Conservation (phyloP, 306 rosid species). For the Rosa multiflora region DNA sequence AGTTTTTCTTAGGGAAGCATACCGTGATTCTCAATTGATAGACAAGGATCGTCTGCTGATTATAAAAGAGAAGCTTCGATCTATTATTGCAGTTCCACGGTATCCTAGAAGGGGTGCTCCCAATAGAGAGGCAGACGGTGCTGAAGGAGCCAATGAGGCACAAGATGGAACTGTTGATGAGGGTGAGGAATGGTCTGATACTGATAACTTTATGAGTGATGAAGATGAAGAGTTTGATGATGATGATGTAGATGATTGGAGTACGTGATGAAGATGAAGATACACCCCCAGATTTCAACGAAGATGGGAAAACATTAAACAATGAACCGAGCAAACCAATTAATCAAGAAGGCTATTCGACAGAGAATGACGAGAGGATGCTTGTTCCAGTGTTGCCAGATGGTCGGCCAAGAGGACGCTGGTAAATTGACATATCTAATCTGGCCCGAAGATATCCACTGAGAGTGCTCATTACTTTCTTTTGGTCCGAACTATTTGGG, state of each 20-base stretch:
- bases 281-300: conserved; percentile 63
- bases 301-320: conserved; percentile 42
- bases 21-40: conserved; percentile 67
- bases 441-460: conserved; percentile 5
- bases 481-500: conserved; percentile 21
- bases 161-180: conserved; percentile 45
- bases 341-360: conserved; percentile 34
- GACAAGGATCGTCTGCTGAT: conserved; percentile 73
- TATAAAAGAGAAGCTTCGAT: conserved; percentile 73
- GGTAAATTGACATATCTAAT: conserved; percentile 42
- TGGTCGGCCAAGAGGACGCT: conserved; percentile 71
- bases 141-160: conserved; percentile 34
- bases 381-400: conserved; percentile 53
- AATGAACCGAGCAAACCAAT: conserved; percentile 31
- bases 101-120: conserved; percentile 44
- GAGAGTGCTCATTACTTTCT: conserved; percentile 15
- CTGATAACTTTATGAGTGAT: conserved; percentile 44
- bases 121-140: conserved; percentile 31
- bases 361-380: conserved; percentile 30
- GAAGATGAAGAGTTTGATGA: conserved; percentile 28
- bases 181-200: conserved; percentile 58
- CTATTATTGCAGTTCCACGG: conserved; percentile 69
- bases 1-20: conserved; percentile 84
- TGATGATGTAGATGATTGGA: conserved; percentile 47
- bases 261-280: conserved; percentile 59